Conservation (phyloP, 2,329 filamentous ascomycete genomes). For the Diaporthe ilicicola region DNA sequence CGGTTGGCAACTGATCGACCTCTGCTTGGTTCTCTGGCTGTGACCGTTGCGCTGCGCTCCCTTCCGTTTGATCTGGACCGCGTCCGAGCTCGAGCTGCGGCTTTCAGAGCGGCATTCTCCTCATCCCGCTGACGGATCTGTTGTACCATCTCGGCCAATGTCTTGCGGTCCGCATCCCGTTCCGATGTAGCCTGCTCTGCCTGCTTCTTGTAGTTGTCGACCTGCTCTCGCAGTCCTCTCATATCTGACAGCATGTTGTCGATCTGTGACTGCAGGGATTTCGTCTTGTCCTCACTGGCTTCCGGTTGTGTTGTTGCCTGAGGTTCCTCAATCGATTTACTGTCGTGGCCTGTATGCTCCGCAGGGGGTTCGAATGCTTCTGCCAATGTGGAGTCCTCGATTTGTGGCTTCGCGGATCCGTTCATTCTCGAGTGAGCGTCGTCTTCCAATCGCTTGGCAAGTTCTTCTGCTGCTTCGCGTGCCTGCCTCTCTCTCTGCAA, state of each 20-base stretch:
- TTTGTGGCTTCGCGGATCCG: constrained; percentile 46
- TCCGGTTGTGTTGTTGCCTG: constrained; percentile 40
- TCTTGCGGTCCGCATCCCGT: constrained; percentile 74
- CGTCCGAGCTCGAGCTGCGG: constrained; percentile 42
- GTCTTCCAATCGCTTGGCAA: constrained; percentile 75
- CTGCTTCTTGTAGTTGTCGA: constrained; percentile 78
- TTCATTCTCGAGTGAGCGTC: constrained; percentile 53
- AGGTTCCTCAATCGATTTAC: neutral
- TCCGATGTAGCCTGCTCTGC: constrained; percentile 86
- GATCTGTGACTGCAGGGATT: constrained; percentile 71
- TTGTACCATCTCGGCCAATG: constrained; percentile 86
- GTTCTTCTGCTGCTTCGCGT: constrained; percentile 83
- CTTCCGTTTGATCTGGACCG: constrained; percentile 48
- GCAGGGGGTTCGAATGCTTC: constrained; percentile 55
- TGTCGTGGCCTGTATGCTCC: constrained; percentile 39
- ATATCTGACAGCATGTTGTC: constrained; percentile 83
- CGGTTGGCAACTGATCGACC: constrained; percentile 33
- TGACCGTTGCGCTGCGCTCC: constrained; percentile 37
- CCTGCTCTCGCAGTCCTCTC: constrained; percentile 79
- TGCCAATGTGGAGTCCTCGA: constrained; percentile 52
- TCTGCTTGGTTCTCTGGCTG: constrained; percentile 32
- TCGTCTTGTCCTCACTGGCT: constrained; percentile 17
- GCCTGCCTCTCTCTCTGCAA: constrained; percentile 82
- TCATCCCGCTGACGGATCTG: constrained; percentile 76
- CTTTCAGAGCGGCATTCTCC: constrained; percentile 53